Percentiles rank a stretch among this genome's conserved stretches.
phyloP scores from a whole-genome alignment of 345 rosid species.

The Dimocarpus longan region DNA sequence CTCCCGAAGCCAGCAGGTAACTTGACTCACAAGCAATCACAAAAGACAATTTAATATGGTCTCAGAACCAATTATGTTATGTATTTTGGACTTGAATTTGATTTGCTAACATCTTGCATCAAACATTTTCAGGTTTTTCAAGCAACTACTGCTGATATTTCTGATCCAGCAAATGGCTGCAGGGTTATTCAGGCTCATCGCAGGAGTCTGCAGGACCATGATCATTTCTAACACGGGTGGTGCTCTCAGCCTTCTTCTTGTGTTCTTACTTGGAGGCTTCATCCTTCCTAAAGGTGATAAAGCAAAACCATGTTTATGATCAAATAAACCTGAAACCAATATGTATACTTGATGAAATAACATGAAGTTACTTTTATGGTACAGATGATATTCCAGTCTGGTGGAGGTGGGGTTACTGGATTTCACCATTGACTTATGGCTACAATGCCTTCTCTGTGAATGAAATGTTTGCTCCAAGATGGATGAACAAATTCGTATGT shows the following conservation, averaged over 20 bases:
- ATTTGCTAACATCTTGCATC: not conserved
- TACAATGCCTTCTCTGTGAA: conserved; percentile 69
- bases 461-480: conserved; percentile 78
- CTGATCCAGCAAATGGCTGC: conserved; percentile 87
- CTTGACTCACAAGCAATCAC: not conserved
- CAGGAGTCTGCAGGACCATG: conserved; percentile 76
- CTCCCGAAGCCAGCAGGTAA: conserved; percentile 81
- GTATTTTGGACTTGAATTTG: not conserved
- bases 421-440: conserved; percentile 80
- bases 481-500: conserved; percentile 70
- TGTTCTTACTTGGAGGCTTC: conserved; percentile 89
- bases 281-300: conserved; percentile 74
- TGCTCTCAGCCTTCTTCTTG: conserved; percentile 60
- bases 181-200: conserved; percentile 64
- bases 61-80: not conserved
- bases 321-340: not conserved
- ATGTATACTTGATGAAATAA: not conserved
- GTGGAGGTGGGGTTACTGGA: conserved; percentile 96
- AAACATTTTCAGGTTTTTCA: conserved; percentile 67
- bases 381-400: conserved; percentile 74
- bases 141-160: conserved; percentile 65
- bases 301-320: not conserved
- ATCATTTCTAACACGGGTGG: conserved; percentile 86
- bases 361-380: not conserved
- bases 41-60: not conserved